These are phyloP conservation scores for Saccharomycopsis malanga DNA, from an alignment of 805 yeast genomes.

Conservation along the genomic window DNA sequence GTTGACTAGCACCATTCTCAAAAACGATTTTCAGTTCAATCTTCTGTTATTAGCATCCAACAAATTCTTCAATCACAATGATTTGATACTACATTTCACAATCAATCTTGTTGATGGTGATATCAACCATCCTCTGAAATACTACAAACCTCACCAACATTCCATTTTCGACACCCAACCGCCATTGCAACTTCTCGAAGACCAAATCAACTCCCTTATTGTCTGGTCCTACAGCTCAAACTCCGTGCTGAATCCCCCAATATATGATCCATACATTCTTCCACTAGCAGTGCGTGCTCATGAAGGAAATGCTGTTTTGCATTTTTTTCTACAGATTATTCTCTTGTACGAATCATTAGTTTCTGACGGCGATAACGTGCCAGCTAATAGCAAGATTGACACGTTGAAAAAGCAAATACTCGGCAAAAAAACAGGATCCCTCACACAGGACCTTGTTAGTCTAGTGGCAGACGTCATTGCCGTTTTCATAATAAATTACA, in stretches of 20 bases:
- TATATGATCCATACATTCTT: constrained; percentile 14
- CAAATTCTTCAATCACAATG: constrained; percentile 11
- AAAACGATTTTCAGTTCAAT: constrained; percentile 15
- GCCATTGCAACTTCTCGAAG: constrained; percentile 4
- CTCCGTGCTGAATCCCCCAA: constrained; percentile 3
- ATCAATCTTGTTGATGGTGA: constrained; percentile 3
- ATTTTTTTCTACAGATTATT: neutral
- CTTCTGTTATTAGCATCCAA: constrained; percentile 7
- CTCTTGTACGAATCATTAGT: neutral
- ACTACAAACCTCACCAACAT: constrained; percentile 2
- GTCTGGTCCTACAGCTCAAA: constrained; percentile 11
- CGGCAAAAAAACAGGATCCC: neutral
- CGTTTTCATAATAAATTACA: constrained; percentile 1
- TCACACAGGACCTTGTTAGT: constrained; percentile 1
- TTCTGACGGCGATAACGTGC: neutral
- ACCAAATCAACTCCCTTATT: constrained; percentile 15
- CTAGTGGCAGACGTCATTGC: constrained; percentile 6
- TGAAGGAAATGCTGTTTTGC: constrained; percentile 4
- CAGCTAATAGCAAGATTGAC: constrained; percentile 1
- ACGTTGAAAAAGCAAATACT: neutral
- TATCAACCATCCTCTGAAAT: neutral
- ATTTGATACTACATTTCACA: constrained; percentile 4
- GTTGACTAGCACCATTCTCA: constrained; percentile 3
- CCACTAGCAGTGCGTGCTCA: neutral
- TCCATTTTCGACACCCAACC: neutral